These are phyloP conservation scores for Dactylellina haptotyla DNA, from an alignment of 2,329 filamentous ascomycete species.

Conservation along the genomic window DNA sequence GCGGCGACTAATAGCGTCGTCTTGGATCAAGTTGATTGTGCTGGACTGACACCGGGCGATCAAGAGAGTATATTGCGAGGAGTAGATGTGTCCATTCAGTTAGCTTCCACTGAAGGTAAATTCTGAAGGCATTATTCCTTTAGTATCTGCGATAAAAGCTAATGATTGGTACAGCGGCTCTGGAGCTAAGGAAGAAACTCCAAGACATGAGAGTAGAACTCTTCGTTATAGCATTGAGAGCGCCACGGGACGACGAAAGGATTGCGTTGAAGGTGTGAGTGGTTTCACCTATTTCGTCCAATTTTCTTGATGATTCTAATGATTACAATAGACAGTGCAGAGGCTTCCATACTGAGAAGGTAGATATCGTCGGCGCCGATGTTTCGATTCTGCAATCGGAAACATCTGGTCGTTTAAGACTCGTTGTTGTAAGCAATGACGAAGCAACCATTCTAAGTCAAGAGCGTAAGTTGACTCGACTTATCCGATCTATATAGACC, in stretches of 20 bases:
- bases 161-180: neutral
- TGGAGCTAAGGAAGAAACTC: neutral
- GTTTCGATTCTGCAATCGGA: slow-evolving; percentile 12
- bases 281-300: no score
- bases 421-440: slow-evolving; percentile 17
- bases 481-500: neutral
- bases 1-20: neutral
- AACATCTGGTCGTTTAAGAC: slow-evolving; percentile 2
- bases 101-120: neutral
- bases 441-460: slow-evolving; percentile 2
- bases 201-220: slow-evolving; percentile 15
- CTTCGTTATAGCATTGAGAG: slow-evolving; percentile 16
- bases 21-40: slow-evolving; percentile 3
- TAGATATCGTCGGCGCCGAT: slow-evolving; percentile 21
- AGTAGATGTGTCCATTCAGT: slow-evolving; percentile 7
- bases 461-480: neutral
- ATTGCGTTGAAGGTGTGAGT: slow-evolving; percentile 21
- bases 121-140: neutral
- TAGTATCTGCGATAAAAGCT: neutral
- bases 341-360: slow-evolving; percentile 10
- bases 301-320: no score
- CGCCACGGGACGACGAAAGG: slow-evolving; percentile 9
- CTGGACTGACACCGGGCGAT: neutral
- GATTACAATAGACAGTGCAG: slow-evolving; percentile 31
- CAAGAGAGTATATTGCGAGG: slow-evolving; percentile 3